Percentiles rank a stretch among this genome's conserved stretches.
These are phyloP conservation scores for Trypanosoma boissoni DNA, from an alignment of 208 protist genomes.

Conservation along the genomic window DNA sequence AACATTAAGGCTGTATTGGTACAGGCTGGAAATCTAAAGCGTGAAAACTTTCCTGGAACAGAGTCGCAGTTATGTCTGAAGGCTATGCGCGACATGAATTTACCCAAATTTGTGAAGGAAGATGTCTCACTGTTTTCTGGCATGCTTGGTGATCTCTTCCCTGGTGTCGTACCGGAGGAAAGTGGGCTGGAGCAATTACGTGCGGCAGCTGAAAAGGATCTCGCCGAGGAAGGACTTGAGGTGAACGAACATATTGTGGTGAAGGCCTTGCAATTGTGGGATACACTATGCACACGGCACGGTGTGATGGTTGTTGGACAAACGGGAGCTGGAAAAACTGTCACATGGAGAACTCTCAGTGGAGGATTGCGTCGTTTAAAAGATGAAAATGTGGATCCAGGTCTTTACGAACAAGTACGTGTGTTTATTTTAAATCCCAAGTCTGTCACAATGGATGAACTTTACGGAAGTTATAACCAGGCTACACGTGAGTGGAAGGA, in stretches of 20 bases:
- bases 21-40: conserved; percentile 94
- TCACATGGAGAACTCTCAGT: conserved; percentile 91
- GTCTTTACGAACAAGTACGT: conserved; percentile 83
- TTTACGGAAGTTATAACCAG: conserved; percentile 97
- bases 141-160: conserved; percentile 97
- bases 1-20: conserved; percentile 97
- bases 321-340: conserved; percentile 95
- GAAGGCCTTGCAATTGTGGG: conserved; percentile 96
- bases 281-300: conserved; percentile 96
- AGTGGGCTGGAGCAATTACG: conserved; percentile 81
- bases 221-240: conserved; percentile 74
- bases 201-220: conserved; percentile 72
- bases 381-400: conserved; percentile 70
- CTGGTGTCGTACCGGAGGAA: conserved; percentile 81
- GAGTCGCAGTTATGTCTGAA: conserved; percentile 96
- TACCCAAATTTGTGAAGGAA: conserved; percentile 97
- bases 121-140: conserved; percentile 95
- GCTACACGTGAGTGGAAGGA: conserved; percentile 98
- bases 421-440: conserved; percentile 97
- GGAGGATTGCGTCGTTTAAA: conserved; percentile 79
- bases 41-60: conserved; percentile 82
- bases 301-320: conserved; percentile 98
- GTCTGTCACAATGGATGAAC: conserved; percentile 95
- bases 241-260: conserved; percentile 80
- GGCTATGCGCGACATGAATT: conserved; percentile 96